These are phyloP conservation scores for Naganishia sp. DNA, from an alignment of 1,284 basidiomycete genomes.

Conservation along the genomic window DNA sequence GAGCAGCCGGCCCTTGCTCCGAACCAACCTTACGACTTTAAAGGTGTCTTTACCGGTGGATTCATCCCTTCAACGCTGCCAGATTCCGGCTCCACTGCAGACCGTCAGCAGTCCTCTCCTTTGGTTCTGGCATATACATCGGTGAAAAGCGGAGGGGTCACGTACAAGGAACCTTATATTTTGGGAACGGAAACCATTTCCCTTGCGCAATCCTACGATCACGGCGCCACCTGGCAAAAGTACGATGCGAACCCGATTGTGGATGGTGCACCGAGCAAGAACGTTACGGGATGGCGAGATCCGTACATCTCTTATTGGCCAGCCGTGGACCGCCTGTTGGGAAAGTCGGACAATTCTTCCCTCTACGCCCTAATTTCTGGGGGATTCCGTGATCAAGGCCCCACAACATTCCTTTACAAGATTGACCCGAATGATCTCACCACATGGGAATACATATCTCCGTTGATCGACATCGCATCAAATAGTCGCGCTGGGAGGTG, in stretches of 20 bases:
- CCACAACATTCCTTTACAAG: conserved; percentile 34
- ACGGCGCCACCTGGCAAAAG: conserved; percentile 36
- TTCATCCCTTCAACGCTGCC: conserved; percentile 27
- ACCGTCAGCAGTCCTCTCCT: not conserved
- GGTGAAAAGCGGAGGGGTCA: conserved; percentile 13
- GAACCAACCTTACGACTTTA: conserved; percentile 32
- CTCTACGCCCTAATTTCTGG: conserved; percentile 38
- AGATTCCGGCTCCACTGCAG: not conserved
- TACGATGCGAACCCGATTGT: conserved; percentile 33
- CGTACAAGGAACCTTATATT: conserved; percentile 18
- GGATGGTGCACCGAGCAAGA: conserved; percentile 25
- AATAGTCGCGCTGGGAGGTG: conserved; percentile 18
- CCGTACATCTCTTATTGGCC: conserved; percentile 36
- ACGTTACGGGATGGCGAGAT: conserved; percentile 37
- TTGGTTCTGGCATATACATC: conserved; percentile 23
- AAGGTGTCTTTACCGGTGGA: conserved; percentile 38
- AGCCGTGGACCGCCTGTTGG: conserved; percentile 31
- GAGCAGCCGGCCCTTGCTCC: conserved; percentile 29
- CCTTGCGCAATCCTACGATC: conserved; percentile 33
- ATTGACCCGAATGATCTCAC: conserved; percentile 34
- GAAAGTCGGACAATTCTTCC: not conserved
- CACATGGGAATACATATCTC: conserved; percentile 33
- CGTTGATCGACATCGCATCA: conserved; percentile 26
- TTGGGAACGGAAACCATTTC: conserved; percentile 35
- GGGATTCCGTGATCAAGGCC: conserved; percentile 31